Evolutionary conservation across 2,329 filamentous ascomycete genomes (phyloP).

Genomic region (Didymella sp.): DNA sequence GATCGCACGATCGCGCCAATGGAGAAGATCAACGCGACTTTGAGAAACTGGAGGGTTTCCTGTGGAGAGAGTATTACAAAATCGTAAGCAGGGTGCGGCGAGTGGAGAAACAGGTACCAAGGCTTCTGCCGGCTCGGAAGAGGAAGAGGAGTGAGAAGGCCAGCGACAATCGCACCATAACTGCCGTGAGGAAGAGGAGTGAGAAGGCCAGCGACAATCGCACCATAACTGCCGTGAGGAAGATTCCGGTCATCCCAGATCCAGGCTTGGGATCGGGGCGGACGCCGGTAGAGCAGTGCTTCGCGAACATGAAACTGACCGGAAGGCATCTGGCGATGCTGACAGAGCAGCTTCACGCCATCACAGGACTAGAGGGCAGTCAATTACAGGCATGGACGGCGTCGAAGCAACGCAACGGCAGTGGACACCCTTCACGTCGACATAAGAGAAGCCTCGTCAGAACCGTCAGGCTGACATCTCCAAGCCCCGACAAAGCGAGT

Average conservation of each 20-base stretch:
- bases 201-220: background rate
- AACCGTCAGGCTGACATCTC: background rate
- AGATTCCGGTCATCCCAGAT: background rate
- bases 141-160: background rate
- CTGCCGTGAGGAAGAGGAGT: background rate
- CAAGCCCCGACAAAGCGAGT: background rate
- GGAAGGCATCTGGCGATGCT: constrained; percentile 1
- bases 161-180: no score
- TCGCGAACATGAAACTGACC: background rate
- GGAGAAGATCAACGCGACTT: background rate
- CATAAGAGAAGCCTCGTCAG: background rate
- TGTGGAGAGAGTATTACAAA: background rate
- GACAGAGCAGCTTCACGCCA: background rate
- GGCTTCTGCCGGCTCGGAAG: background rate
- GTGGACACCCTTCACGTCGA: background rate
- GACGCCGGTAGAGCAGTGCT: background rate
- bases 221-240: background rate
- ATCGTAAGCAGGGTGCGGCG: background rate
- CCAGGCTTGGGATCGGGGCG: no score
- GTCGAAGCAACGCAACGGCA: background rate
- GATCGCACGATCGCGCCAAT: background rate
- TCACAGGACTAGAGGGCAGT: background rate
- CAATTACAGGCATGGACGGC: background rate
- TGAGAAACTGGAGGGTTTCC: background rate
- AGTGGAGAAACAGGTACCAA: background rate